Conservation (phyloP, 441 rosid species). For the Daphne laureola region DNA sequence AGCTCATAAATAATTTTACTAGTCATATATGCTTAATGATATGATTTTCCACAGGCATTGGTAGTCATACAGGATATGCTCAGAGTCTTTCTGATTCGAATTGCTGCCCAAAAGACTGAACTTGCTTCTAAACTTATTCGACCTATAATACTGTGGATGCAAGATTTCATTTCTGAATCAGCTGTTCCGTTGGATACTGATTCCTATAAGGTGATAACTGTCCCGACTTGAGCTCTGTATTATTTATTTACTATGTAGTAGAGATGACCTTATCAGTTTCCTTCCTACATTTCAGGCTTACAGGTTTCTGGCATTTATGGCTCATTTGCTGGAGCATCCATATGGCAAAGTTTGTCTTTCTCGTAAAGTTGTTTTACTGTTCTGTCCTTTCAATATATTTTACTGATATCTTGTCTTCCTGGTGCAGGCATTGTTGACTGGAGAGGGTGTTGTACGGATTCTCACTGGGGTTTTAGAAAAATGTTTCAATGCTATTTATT, state of each 20-base stretch:
- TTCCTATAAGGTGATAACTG: constrained; percentile 59
- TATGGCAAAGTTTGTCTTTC: constrained; percentile 49
- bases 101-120: constrained; percentile 70
- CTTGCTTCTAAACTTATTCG: constrained; percentile 68
- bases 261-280: constrained; percentile 1
- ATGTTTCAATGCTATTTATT: constrained; percentile 50
- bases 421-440: constrained; percentile 56
- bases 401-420: constrained; percentile 12
- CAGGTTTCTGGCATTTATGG: constrained; percentile 68
- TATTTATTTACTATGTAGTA: constrained; percentile 14
- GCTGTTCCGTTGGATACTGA: constrained; percentile 46
- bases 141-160: constrained; percentile 69
- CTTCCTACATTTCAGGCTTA: constrained; percentile 44
- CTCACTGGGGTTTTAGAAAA: constrained; percentile 55
- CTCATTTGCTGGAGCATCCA: constrained; percentile 87
- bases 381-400: constrained; percentile 12
- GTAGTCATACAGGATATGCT: constrained; percentile 94
- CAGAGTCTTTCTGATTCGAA: constrained; percentile 78
- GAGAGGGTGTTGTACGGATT: constrained; percentile 54
- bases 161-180: constrained; percentile 37
- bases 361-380: constrained; percentile 11
- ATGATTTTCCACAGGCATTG: constrained; percentile 46
- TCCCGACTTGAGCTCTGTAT: constrained; percentile 6
- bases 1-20: constrained; percentile 13
- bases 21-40: constrained; percentile 12